Evolutionary conservation across 1,139 yeast genomes (phyloP), one percentile per base, ranked within the genome.

Genomic region (Ogataea hybrid): DNA sequence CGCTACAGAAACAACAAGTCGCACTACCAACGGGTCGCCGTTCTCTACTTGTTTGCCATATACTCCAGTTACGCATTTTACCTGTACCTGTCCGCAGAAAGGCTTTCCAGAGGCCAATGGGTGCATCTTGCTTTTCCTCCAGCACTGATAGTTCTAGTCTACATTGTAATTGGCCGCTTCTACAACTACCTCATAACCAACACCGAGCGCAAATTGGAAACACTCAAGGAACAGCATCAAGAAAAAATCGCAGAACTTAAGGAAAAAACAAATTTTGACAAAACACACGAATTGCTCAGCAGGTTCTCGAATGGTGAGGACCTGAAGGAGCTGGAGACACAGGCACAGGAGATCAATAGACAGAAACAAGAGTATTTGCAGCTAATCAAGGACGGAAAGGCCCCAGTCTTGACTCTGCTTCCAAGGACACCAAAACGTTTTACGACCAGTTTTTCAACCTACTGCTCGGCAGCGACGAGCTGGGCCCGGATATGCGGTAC

Each of bases 231-330:
- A 29, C 66, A 71, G 43, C 95, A 85, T 50, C 68, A 70, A 45
- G 69, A 68, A 23, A 83, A 84, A 62, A 73, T 90, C 37, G 83
- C 80, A 15, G 89, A 84, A 46, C 70, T 90, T 63, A 90, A 90
- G 63, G 77, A 79, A 46, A 72, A 77, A 53, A 86, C 96, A 17
- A 85, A 86, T 54, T 92, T 81, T 62, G 77, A 84, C 54, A 75
- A 83, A 16, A 87, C 97, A 1, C 81, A 79, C 60, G 81, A 85
- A 12, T 69, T 90, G 43, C 67, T 92, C 38, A 77, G 73, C 42
- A 72, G 89, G 53, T 89, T 79, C 55, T 80, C 79, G 2, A 67
- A 69, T 36, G 77, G 63, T 7, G 66, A 59, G 35, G 66, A 64
- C 48, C 43, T 61, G 17, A 48, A 54, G 31, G 57, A 52, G 31